A percentile compares a stretch with the other conserved stretches of the same genome.
These are phyloP conservation scores for Rubia tinctorum DNA, from an alignment of 305 asterid genomes.

Conservation along the genomic window DNA sequence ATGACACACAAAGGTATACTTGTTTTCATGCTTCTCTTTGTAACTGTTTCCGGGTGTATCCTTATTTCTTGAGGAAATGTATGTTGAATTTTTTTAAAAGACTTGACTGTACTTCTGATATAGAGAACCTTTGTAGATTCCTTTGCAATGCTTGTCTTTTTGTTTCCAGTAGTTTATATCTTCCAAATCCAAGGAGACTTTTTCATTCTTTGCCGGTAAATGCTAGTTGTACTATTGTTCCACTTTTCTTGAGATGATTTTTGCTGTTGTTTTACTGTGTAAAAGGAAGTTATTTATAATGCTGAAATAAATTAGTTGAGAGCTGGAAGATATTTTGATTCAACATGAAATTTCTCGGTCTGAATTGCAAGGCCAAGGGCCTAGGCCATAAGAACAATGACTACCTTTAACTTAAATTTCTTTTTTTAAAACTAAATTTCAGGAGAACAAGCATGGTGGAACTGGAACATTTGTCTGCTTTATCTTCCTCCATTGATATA, in stretches of 20 bases:
- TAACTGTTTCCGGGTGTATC: not conserved
- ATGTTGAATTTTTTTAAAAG: not conserved
- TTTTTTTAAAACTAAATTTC: not conserved
- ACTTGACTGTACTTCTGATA: not conserved
- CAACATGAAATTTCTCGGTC: not conserved
- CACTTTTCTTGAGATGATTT: not conserved
- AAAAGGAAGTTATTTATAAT: not conserved
- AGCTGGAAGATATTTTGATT: not conserved
- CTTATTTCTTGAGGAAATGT: constrained; percentile 7
- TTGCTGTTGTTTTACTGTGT: not conserved
- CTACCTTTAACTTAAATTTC: not conserved
- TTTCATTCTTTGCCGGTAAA: not conserved
- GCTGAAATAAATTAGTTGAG: not conserved
- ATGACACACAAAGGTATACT: constrained; percentile 37
- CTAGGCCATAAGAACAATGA: not conserved
- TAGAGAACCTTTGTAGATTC: not conserved
- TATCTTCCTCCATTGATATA: not conserved
- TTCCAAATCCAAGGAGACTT: not conserved
- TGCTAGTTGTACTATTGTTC: not conserved
- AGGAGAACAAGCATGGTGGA: not conserved
- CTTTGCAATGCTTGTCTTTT: not conserved
- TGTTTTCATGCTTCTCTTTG: not conserved
- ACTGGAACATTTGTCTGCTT: no score
- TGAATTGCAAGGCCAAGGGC: not conserved
- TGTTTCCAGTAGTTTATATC: not conserved